Percentiles rank a stretch among this genome's conserved stretches.
These are phyloP conservation scores for Theobroma cacao DNA, from an alignment of 345 rosid genomes.

Conservation along the genomic window DNA sequence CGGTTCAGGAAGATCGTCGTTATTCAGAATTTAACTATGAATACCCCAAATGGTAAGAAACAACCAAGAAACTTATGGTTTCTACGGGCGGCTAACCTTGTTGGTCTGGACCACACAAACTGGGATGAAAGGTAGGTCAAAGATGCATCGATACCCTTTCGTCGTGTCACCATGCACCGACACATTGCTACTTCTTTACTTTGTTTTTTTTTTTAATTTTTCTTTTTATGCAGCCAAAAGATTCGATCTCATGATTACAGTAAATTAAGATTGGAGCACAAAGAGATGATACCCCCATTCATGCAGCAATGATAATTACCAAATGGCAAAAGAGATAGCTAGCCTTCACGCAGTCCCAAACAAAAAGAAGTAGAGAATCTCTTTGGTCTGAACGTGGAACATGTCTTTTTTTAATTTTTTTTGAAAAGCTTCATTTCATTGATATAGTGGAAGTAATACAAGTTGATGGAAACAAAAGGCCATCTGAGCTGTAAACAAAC, in stretches of 20 bases:
- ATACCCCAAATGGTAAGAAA: too few relatives aligned
- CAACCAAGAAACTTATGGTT: neutral
- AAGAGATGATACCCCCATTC: neutral
- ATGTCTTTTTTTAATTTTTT: too few relatives aligned
- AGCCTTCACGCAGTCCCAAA: neutral
- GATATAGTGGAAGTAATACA: too few relatives aligned
- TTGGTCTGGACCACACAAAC: neutral
- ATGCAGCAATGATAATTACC: neutral
- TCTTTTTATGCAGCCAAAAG: neutral
- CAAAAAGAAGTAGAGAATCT: neutral
- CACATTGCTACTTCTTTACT: too few relatives aligned
- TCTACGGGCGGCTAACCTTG: too few relatives aligned
- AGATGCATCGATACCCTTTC: neutral
- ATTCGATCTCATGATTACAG: neutral
- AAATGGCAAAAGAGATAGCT: neutral
- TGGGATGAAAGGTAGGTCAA: neutral
- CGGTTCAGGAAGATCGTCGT: too few relatives aligned
- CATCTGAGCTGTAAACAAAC: too few relatives aligned
- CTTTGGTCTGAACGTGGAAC: neutral
- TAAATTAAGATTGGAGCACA: neutral
- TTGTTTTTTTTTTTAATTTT: too few relatives aligned
- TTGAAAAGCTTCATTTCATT: too few relatives aligned
- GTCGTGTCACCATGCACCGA: neutral
- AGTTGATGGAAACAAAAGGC: too few relatives aligned
- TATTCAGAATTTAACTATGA: too few relatives aligned